These are phyloP conservation scores for Penicillium sclerotiorum DNA, from an alignment of 2,329 filamentous ascomycete species.

Conservation along the genomic window DNA sequence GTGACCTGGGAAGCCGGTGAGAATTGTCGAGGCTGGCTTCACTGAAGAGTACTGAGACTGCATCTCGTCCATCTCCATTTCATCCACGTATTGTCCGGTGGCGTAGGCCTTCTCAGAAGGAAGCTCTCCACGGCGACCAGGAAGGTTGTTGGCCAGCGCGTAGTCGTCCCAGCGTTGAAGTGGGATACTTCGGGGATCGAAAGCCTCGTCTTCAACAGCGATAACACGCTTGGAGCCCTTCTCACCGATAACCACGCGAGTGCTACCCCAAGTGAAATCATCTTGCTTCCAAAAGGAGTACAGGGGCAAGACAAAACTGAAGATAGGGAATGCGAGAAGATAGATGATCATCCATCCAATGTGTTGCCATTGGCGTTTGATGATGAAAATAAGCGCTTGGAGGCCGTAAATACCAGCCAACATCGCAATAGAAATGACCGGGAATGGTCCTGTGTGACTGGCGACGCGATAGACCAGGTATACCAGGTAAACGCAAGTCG, in stretches of 20 bases:
- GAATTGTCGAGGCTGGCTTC: conserved; percentile 79
- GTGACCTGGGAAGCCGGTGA: conserved; percentile 77
- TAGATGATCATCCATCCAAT: conserved; percentile 99
- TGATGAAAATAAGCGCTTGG: conserved; percentile 92
- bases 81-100: conserved; percentile 68
- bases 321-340: conserved; percentile 90
- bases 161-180: conserved; percentile 98
- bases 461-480: conserved; percentile 84
- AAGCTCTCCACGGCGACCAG: conserved; percentile 77
- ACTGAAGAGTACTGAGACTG: conserved; percentile 94
- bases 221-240: conserved; percentile 89
- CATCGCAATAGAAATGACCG: conserved; percentile 84
- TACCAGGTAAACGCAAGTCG: conserved; percentile 81
- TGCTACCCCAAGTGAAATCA: conserved; percentile 98
- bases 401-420: conserved; percentile 91
- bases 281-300: conserved; percentile 99
- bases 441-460: conserved; percentile 72
- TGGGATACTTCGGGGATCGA: conserved; percentile 89
- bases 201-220: conserved; percentile 78
- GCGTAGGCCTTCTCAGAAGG: conserved; percentile 54
- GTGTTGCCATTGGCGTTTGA: conserved; percentile 98
- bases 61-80: conserved; percentile 93
- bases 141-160: conserved; percentile 79
- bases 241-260: conserved; percentile 93
- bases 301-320: conserved; percentile 84